phyloP scores from a whole-genome alignment of 2,329 filamentous ascomycete genomes.

The Grosmannia clavigera region DNA sequence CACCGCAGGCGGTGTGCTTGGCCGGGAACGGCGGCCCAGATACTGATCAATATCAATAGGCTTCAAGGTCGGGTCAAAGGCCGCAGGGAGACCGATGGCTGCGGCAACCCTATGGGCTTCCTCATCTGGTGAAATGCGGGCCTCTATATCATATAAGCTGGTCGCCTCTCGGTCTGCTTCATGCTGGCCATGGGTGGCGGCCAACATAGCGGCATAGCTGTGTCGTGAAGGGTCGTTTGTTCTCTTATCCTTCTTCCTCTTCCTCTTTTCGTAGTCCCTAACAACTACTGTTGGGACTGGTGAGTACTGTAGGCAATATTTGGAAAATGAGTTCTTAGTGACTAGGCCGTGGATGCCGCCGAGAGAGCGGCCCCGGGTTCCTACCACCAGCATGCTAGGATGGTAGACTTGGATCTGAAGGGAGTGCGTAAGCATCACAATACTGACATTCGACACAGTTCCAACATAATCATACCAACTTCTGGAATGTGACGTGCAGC shows the following conservation, averaged over 20 bases:
- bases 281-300: constrained; percentile 90
- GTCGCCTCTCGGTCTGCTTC: constrained; percentile 44
- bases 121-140: constrained; percentile 42
- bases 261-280: constrained; percentile 71
- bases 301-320: constrained; percentile 89
- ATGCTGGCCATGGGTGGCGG: constrained; percentile 44
- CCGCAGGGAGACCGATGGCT: constrained; percentile 48
- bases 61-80: constrained; percentile 53
- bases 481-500: constrained; percentile 79
- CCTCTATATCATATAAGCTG: constrained; percentile 41
- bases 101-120: constrained; percentile 53
- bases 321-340: constrained; percentile 75
- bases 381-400: constrained; percentile 81
- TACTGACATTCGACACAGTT: background rate
- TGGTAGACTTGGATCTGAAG: constrained; percentile 78
- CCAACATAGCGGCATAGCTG: constrained; percentile 67
- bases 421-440: background rate
- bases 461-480: constrained; percentile 51
- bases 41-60: constrained; percentile 26
- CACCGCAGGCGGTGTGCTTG: constrained; percentile 7
- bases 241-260: constrained; percentile 82
- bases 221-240: constrained; percentile 62
- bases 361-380: constrained; percentile 72
- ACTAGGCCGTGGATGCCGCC: constrained; percentile 79
- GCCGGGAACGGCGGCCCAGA: constrained; percentile 10